phyloP scores from a whole-genome alignment of 2,329 filamentous ascomycete genomes.

The Trichoderma citrinoviride region DNA sequence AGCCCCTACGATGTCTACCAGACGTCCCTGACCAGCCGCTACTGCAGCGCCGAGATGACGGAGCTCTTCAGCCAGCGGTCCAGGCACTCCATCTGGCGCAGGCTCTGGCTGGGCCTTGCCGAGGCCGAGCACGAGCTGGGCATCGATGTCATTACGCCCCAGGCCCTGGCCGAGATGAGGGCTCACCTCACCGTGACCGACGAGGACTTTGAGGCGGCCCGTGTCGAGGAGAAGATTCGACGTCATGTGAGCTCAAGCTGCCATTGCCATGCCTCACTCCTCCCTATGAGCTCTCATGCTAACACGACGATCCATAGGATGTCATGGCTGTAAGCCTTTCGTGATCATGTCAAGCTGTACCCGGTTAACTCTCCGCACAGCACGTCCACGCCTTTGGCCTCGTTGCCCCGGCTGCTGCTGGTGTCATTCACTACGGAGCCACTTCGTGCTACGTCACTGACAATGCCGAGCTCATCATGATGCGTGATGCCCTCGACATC shows the following conservation, averaged over 20 bases:
- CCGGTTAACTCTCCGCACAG: slow-evolving; percentile 30
- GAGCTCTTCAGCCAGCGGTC: slow-evolving; percentile 75
- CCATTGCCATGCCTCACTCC: neutral
- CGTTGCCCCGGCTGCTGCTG: slow-evolving; percentile 72
- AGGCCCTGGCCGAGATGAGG: slow-evolving; percentile 75
- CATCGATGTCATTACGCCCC: slow-evolving; percentile 63
- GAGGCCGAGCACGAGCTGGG: slow-evolving; percentile 80
- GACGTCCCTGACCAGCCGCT: slow-evolving; percentile 68
- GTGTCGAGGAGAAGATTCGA: slow-evolving; percentile 71
- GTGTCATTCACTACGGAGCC: slow-evolving; percentile 73
- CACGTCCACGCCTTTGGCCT: slow-evolving; percentile 74
- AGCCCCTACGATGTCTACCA: slow-evolving; percentile 45
- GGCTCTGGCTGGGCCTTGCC: slow-evolving; percentile 82
- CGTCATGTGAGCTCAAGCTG: slow-evolving; percentile 47
- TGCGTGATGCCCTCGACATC: slow-evolving; percentile 63
- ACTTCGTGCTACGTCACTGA: slow-evolving; percentile 63
- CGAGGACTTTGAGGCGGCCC: slow-evolving; percentile 70
- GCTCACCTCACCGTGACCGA: slow-evolving; percentile 73
- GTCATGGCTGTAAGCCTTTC: slow-evolving; percentile 54
- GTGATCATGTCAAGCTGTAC: neutral
- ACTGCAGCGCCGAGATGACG: slow-evolving; percentile 73
- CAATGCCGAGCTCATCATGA: slow-evolving; percentile 75
- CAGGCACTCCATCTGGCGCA: slow-evolving; percentile 74
- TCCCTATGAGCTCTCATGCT: slow-evolving; percentile 11
- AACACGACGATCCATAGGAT: slow-evolving; percentile 32